Evolutionary conservation across 495 filamentous ascomycete genomes (phyloP).

Genomic region (Tuber melanosporum): DNA sequence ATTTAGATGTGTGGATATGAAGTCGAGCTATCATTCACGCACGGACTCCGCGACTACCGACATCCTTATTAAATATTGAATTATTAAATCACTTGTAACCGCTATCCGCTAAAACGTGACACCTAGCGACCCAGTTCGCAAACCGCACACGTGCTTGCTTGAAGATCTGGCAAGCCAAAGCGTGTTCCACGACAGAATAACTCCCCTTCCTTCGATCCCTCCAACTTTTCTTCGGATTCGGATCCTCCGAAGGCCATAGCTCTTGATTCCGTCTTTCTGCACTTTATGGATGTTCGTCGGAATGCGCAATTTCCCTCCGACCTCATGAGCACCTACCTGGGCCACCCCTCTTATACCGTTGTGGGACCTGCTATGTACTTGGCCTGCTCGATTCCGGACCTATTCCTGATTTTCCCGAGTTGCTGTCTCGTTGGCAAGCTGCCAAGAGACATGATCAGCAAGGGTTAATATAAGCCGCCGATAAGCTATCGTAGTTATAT

Average conservation of each 20-base stretch:
- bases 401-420: neutral
- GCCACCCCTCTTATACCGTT: neutral
- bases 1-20: neutral
- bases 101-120: neutral
- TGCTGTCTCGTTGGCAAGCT: neutral
- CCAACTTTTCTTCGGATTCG: neutral
- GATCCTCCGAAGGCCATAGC: neutral
- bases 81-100: neutral
- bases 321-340: neutral
- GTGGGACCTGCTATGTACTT: neutral
- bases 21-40: neutral
- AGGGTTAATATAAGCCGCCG: neutral
- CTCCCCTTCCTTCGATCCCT: neutral
- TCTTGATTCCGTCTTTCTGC: neutral
- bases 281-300: neutral
- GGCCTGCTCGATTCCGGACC: neutral
- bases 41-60: neutral
- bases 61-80: neutral
- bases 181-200: neutral
- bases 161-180: neutral
- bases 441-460: neutral
- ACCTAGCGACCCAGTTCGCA: neutral
- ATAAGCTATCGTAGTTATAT: neutral
- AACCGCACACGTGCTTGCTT: neutral
- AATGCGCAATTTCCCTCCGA: neutral